Conservation (phyloP, 345 rosid species). For the Litchi chinensis region DNA sequence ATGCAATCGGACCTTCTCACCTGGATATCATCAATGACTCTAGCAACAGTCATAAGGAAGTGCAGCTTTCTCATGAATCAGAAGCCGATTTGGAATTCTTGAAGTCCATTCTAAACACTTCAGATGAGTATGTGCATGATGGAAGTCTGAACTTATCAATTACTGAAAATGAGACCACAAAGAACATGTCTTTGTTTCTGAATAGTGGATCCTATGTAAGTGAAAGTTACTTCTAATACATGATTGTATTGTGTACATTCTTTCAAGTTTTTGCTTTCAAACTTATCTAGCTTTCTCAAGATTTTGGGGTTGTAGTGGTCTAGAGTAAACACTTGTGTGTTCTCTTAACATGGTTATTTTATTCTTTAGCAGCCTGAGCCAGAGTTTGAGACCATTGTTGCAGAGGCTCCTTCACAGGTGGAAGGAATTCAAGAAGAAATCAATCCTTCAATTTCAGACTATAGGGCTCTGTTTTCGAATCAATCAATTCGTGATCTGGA, state of each 20-base stretch:
- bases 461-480: neutral
- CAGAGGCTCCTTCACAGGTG: constrained; percentile 10
- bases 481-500: neutral
- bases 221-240: constrained; percentile 13
- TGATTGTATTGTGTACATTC: neutral
- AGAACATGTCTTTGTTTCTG: constrained; percentile 7
- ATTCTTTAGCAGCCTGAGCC: constrained; percentile 25
- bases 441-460: neutral
- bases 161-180: constrained; percentile 17
- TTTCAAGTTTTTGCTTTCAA: neutral
- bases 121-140: constrained; percentile 29
- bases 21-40: constrained; percentile 18
- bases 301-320: neutral
- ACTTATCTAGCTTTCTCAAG: neutral
- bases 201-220: constrained; percentile 33
- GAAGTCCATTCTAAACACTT: constrained; percentile 41
- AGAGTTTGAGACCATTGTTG: constrained; percentile 11
- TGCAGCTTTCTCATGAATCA: constrained; percentile 32
- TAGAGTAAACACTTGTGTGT: neutral
- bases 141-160: constrained; percentile 16
- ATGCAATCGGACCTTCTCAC: constrained; percentile 40
- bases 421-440: constrained; percentile 10
- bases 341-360: constrained; percentile 9
- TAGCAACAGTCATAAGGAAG: constrained; percentile 13
- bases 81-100: constrained; percentile 44